phyloP scores from a whole-genome alignment of 1,139 yeast species.

The Yamadazyma atmosphaerica region DNA sequence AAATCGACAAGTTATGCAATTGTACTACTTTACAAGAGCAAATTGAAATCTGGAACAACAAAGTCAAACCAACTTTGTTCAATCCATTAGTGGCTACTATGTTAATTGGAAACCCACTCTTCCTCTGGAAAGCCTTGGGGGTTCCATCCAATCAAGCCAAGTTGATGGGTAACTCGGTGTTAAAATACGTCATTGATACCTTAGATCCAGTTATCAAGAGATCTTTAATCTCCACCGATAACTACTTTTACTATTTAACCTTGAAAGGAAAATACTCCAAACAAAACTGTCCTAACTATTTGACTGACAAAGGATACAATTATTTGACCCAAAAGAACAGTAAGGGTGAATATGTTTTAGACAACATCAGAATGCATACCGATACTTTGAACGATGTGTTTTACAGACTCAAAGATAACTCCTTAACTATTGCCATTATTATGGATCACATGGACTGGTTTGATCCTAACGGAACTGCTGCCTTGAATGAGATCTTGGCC shows the following conservation, averaged over 20 bases:
- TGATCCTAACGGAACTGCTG: constrained; percentile 63
- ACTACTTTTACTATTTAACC: constrained; percentile 75
- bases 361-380: constrained; percentile 74
- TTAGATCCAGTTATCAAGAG: constrained; percentile 70
- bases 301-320: constrained; percentile 58
- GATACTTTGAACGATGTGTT: constrained; percentile 77
- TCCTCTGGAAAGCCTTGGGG: constrained; percentile 85
- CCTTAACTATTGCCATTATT: constrained; percentile 74
- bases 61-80: constrained; percentile 67
- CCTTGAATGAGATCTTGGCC: constrained; percentile 64
- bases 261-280: constrained; percentile 62
- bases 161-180: constrained; percentile 72
- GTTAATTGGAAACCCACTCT: constrained; percentile 75
- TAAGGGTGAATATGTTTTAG: constrained; percentile 43
- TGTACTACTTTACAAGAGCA: constrained; percentile 64
- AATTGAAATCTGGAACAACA: constrained; percentile 57
- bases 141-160: constrained; percentile 83
- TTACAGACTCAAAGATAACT: constrained; percentile 58
- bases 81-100: constrained; percentile 68
- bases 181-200: constrained; percentile 73
- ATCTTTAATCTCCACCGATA: constrained; percentile 66
- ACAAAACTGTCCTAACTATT: constrained; percentile 74
- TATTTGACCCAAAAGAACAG: constrained; percentile 36
- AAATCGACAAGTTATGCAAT: constrained; percentile 57
- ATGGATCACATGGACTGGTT: constrained; percentile 97